A percentile compares a stretch with the other conserved stretches of the same genome.
Conservation (phyloP, 2,329 filamentous ascomycete species). For the Chaetothyriales sp. region DNA sequence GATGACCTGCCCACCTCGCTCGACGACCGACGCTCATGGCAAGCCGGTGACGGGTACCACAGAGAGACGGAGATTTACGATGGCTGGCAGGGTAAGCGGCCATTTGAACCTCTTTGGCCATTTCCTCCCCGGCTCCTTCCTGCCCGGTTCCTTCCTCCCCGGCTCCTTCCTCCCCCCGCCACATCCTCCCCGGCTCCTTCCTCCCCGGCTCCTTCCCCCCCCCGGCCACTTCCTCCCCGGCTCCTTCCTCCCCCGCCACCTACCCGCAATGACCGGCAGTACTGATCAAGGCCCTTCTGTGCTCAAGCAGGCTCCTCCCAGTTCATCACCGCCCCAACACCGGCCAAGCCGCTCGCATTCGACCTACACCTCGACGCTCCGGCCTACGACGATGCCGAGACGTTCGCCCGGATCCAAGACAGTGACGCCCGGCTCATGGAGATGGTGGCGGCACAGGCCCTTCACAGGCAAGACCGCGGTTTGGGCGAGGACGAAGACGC, state of each 20-base stretch:
- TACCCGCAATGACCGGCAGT: slow-evolving; percentile 2
- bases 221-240: background rate
- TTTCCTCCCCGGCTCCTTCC: slow-evolving; percentile 1
- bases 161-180: too few relatives aligned
- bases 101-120: slow-evolving; percentile 1
- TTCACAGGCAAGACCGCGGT: slow-evolving; percentile 52
- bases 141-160: too few relatives aligned
- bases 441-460: slow-evolving; percentile 91
- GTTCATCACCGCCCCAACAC: slow-evolving; percentile 74
- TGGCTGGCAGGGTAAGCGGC: slow-evolving; percentile 79
- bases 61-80: slow-evolving; percentile 95
- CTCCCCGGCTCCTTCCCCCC: too few relatives aligned
- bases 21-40: slow-evolving; percentile 65
- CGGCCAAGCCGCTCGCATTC: slow-evolving; percentile 74
- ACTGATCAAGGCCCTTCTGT: background rate
- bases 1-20: slow-evolving; percentile 80
- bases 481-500: slow-evolving; percentile 60
- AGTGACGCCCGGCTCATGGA: slow-evolving; percentile 83
- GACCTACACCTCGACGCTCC: slow-evolving; percentile 72
- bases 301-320: slow-evolving; percentile 67
- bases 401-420: slow-evolving; percentile 48
- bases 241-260: slow-evolving; percentile 1
- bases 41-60: slow-evolving; percentile 32
- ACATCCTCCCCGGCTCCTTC: slow-evolving; percentile 1
- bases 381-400: slow-evolving; percentile 53